Evolutionary conservation across 106 monocot species (phyloP), one percentile per base, ranked within the genome.

Genomic region (Dactylorhiza incarnata): DNA sequence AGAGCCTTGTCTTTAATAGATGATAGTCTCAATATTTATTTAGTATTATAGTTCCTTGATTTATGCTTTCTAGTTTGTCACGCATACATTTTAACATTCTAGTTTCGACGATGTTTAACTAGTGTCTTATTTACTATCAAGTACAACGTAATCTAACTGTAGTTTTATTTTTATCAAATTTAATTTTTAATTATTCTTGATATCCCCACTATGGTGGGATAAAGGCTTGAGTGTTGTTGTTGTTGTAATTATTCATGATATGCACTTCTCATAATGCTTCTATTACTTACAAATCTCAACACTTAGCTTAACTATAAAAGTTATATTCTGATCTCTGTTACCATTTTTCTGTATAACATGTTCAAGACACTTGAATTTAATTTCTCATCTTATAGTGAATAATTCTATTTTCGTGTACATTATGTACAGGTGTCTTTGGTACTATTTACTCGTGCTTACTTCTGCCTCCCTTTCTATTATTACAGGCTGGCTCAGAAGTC

Each of bases 401-500:
- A 65, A 14, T 65, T 61, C 29, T 65, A 13, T 65, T 10, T 61
- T 61, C 61, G 7, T 22, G 1, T 61, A 23, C 61, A 61, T 22
- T 65, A 65, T 25, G 25, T 65, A 65, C 65, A 65, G 12, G 25
- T 58, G 19, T 24, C 69, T 45, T 45, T 44, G 45, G 45, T 69
- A 45, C 45, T 69, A 43, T 69, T 69, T 67, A 3, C 19, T 15
- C n/a, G 4, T 26, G 26, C 4, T 61, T 29, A 72, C 49, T 72
- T n/a, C 48, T 72, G 49, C 72, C 10, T 72, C 22, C 11, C 70
- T 71, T 15, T 49, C 48, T 72, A 19, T 49, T 49, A 68, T 66
- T 79, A 47, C 73, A 97, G 97, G 78, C 43, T 74, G 81, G 74
- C 43, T 83, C 84, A 63, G 87, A 86, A 73, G 91, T 97, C 65